These are phyloP conservation scores for Alternaria sp. DNA, from an alignment of 2,329 filamentous ascomycete genomes.

Conservation along the genomic window DNA sequence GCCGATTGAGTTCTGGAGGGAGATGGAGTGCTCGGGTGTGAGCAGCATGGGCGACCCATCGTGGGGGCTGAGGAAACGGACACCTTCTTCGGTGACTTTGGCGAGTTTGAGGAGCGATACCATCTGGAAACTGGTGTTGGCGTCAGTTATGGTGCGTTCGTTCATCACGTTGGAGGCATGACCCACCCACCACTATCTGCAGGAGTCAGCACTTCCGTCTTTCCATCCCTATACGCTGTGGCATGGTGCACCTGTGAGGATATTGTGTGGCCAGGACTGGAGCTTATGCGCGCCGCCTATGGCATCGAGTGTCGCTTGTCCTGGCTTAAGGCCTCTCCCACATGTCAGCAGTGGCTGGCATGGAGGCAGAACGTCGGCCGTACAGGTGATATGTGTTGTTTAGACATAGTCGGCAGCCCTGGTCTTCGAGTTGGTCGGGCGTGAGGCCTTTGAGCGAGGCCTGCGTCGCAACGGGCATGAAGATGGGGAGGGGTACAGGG, in stretches of 20 bases:
- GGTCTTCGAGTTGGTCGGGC: slow-evolving; percentile 87
- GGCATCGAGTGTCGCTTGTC: slow-evolving; percentile 83
- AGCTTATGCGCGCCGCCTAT: slow-evolving; percentile 93
- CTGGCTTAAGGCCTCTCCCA: slow-evolving; percentile 79
- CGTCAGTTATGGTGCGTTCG: slow-evolving; percentile 34
- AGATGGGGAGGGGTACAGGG: slow-evolving; percentile 85
- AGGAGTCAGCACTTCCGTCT: slow-evolving; percentile 31
- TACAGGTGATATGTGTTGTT: slow-evolving; percentile 97
- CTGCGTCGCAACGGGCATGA: slow-evolving; percentile 98
- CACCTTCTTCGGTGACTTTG: slow-evolving; percentile 92
- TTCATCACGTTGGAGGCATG: slow-evolving; percentile 21
- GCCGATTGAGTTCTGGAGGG: slow-evolving; percentile 93
- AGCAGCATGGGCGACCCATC: slow-evolving; percentile 95
- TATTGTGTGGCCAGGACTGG: slow-evolving; percentile 94
- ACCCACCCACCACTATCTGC: slow-evolving; percentile 56
- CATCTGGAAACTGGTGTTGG: slow-evolving; percentile 84
- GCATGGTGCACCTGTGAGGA: slow-evolving; percentile 69
- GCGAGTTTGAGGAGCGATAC: slow-evolving; percentile 93
- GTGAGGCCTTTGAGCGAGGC: slow-evolving; percentile 94
- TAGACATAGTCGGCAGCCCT: slow-evolving; percentile 86
- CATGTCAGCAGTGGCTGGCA: slow-evolving; percentile 23
- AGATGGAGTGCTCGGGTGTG: slow-evolving; percentile 96
- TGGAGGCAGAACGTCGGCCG: not conserved
- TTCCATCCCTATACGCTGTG: not conserved
- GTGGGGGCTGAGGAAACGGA: slow-evolving; percentile 94